Percentiles rank a stretch among this genome's conserved stretches.
Evolutionary conservation across 192 early-diverging fungal species (phyloP).

Genomic region (Podila clonocystis): DNA sequence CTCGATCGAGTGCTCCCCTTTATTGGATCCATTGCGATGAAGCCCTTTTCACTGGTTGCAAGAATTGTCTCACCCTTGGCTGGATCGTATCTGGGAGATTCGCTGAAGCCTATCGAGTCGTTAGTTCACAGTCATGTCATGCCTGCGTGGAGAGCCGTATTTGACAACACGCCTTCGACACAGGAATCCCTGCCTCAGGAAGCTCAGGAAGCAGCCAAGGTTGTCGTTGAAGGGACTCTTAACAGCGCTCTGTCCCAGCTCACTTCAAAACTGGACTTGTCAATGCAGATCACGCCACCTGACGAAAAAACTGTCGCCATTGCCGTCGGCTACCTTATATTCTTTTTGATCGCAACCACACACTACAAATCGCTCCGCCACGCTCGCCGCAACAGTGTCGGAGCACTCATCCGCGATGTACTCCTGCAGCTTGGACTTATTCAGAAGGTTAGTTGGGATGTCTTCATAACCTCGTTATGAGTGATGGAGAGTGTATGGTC

Average conservation of each 20-base stretch:
- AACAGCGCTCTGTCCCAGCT: conserved; percentile 5
- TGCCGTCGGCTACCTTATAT: conserved; percentile 68
- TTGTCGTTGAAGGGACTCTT: neutral
- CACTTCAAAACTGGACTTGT: neutral
- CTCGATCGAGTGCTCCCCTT: conserved; percentile 64
- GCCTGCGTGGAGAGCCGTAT: conserved; percentile 14
- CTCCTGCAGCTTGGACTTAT: conserved; percentile 63
- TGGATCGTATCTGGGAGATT: conserved; percentile 26
- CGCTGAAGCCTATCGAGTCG: conserved; percentile 30
- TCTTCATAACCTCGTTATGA: neutral
- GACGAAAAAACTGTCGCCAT: conserved; percentile 68
- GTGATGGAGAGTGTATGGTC: neutral
- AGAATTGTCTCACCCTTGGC: conserved; percentile 8
- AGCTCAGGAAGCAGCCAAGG: conserved; percentile 10
- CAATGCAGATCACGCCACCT: conserved; percentile 34
- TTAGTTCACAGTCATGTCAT: conserved; percentile 23
- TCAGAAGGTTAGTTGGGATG: conserved; percentile 58
- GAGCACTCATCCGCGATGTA: conserved; percentile 52
- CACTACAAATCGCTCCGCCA: conserved; percentile 51
- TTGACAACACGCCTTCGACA: neutral
- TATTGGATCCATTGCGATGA: conserved; percentile 27
- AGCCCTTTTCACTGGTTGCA: conserved; percentile 13
- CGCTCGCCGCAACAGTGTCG: conserved; percentile 54
- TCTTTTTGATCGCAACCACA: conserved; percentile 60
- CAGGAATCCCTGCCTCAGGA: neutral